Base-by-base conservation (phyloP, 345 rosid species). In the Ceriops zippeliana region DNA sequence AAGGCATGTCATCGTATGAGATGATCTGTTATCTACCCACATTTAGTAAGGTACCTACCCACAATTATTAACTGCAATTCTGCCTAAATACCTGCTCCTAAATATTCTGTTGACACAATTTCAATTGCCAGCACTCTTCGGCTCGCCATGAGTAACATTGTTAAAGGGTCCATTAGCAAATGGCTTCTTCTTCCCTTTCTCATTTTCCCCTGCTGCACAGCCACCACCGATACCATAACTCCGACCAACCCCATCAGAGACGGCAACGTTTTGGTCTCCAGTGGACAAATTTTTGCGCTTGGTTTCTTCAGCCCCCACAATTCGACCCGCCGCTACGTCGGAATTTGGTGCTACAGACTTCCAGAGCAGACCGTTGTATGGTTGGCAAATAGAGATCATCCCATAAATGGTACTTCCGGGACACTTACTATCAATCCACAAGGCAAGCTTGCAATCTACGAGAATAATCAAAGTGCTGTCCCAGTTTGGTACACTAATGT, bases 301-400 rank as follows among this genome's bases (percentile, higher is more conserved):
- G 70, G 70, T 1, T 73, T 73, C 70, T 73, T 73, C 21, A 52
- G 66, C 56, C 56, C 62, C n/a, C 38, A 35, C 9, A 56, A 68
- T 27, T 54, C 77, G 6, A 16, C 58, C 26, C 31, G 32, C n/a
- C 70, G 76, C 6, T 66, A 59, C 30, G 42, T 73, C 27, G 65
- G 68, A 69, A 63, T 75, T 52, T 51, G 69, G 78, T 75, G 27
- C 37, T 9, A 24, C n/a, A 34, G 56, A 20, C 52, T 49, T 56
- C 17, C 66, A 6, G 66, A 59, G 52, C 65, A 2, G 52, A 37
- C 60, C 2, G 71, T 66, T 21, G 62, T 66, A 1, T 71, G 75
- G 75, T 69, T 64, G 5, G 67, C 17, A 17, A 58, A 75, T 5
- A 63, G 66, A 56, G 70, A 22, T 11, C 10, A 13, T 51, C 75